phyloP scores from a whole-genome alignment of 1,284 basidiomycete species.

The Melampsora larici-populina region DNA sequence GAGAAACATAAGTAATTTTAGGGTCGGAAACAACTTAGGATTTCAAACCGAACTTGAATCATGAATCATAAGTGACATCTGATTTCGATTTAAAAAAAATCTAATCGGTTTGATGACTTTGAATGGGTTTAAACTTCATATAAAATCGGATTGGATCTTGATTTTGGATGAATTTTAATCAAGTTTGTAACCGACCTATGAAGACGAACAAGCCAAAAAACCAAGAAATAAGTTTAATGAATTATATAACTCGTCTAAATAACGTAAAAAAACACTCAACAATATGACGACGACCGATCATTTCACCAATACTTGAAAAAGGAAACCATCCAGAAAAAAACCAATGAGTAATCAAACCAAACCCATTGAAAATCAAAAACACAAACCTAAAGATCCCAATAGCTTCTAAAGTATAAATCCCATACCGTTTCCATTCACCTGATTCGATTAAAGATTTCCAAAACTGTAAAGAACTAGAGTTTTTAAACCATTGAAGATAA shows the following conservation, averaged over 20 bases:
- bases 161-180: constrained; percentile 9
- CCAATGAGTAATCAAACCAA: neutral
- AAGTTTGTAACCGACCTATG: constrained; percentile 42
- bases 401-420: constrained; percentile 37
- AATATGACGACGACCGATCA: constrained; percentile 43
- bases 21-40: too few relatives aligned
- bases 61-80: too few relatives aligned
- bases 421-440: constrained; percentile 38
- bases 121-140: too few relatives aligned
- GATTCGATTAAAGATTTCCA: constrained; percentile 28
- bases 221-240: neutral
- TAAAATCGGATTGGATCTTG: neutral
- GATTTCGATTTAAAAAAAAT: too few relatives aligned
- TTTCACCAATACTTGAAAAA: constrained; percentile 32
- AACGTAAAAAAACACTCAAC: constrained; percentile 3
- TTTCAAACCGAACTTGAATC: too few relatives aligned
- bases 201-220: neutral
- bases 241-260: neutral
- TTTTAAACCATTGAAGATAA: constrained; percentile 17
- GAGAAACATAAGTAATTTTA: too few relatives aligned
- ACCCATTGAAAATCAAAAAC: neutral
- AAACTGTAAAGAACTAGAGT: constrained; percentile 18
- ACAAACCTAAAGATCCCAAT: constrained; percentile 40
- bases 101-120: too few relatives aligned
- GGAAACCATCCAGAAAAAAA: neutral